Evolutionary conservation across 179 eudicot species (phyloP).

Genomic region (Beta macrorhiza): DNA sequence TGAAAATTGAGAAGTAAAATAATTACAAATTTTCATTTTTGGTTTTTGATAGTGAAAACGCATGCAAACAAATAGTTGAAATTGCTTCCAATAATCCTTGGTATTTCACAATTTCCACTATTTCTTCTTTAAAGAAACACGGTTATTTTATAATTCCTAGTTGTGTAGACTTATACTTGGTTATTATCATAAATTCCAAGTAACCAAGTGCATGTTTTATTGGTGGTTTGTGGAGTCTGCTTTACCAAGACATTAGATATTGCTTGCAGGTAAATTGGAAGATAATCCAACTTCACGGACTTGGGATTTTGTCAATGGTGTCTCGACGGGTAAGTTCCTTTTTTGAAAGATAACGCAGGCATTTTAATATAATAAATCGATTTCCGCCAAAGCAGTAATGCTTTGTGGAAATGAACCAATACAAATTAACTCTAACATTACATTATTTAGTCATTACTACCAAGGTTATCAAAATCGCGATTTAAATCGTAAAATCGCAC

Average conservation of each 20-base stretch:
- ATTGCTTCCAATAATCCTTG: background rate
- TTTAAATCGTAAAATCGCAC: no score
- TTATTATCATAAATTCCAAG: background rate
- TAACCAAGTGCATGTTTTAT: background rate
- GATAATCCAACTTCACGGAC: constrained; percentile 46
- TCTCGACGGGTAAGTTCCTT: constrained; percentile 51
- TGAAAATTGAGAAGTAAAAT: background rate
- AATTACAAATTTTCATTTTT: background rate
- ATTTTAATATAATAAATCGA: no score
- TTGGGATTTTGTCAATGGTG: constrained; percentile 67
- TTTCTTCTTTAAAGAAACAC: background rate
- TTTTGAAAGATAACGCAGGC: no score
- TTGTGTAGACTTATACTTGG: background rate
- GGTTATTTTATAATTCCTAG: background rate
- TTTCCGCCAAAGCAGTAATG: no score
- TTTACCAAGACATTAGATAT: constrained; percentile 10
- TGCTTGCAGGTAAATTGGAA: constrained; percentile 50
- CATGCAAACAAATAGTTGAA: background rate
- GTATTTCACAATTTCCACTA: background rate
- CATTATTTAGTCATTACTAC: no score
- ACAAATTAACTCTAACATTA: no score
- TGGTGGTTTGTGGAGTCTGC: background rate
- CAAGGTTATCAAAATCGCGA: no score
- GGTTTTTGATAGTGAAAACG: background rate
- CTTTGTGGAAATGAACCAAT: no score